Conservation (phyloP, 805 yeast species). For the Metschnikowia orientalis region DNA sequence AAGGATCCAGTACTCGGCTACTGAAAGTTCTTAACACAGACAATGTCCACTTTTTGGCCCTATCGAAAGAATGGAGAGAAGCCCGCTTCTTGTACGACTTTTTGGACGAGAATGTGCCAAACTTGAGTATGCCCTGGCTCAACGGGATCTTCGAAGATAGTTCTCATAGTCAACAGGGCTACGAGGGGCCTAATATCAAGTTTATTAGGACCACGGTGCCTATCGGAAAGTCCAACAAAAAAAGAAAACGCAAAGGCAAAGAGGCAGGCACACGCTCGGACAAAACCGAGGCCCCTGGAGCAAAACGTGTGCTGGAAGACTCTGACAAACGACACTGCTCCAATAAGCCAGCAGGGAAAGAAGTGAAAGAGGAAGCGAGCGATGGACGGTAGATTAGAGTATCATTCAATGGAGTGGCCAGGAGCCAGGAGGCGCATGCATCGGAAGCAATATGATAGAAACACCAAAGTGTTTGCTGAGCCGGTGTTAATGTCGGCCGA, state of each 20-base stretch:
- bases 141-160: conserved; percentile 24
- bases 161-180: not conserved
- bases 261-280: conserved; percentile 6
- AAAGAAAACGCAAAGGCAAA: conserved; percentile 3
- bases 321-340: too few species aligned
- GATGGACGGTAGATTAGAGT: too few species aligned
- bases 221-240: conserved; percentile 5
- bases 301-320: too few species aligned
- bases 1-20: conserved; percentile 31
- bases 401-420: too few species aligned
- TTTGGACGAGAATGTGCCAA: conserved; percentile 28
- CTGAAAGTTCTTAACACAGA: conserved; percentile 27
- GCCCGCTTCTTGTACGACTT: conserved; percentile 28
- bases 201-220: conserved; percentile 15
- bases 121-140: conserved; percentile 46
- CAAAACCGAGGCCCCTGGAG: too few species aligned
- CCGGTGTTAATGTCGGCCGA: too few species aligned
- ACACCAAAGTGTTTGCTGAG: too few species aligned
- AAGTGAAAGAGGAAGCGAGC: too few species aligned
- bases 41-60: conserved; percentile 31
- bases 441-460: too few species aligned
- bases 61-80: conserved; percentile 25
- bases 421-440: too few species aligned
- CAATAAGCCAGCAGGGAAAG: too few species aligned
- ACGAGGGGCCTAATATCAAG: conserved; percentile 12